Base-by-base conservation (phyloP, 2,329 filamentous ascomycete species). In the Alternaria sp. region DNA sequence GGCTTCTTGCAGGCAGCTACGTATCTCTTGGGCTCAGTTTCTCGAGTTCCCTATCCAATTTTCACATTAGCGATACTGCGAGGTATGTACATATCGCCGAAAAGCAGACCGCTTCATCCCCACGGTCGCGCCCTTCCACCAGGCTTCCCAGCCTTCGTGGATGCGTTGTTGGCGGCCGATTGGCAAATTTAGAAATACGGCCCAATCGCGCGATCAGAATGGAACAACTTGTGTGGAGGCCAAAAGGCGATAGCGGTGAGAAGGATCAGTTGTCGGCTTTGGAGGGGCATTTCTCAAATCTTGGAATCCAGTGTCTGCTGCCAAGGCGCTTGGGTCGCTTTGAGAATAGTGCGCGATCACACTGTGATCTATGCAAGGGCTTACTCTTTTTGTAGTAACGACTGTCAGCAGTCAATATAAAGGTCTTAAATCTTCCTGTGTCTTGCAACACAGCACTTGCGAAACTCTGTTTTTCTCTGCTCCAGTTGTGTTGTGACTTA, bases 11-110 rank as follows among this genome's bases (percentile, higher is more conserved):
- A 44, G 20, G 32, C 32, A 44, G 39, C 52, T 41, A 51, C 26
- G 18, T 24, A 28, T 20, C n/a, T 51, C 52, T 39, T 54, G 36
- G 11, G 39, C 39, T 44, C 47, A 26, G 24, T 14, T 34, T 28
- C 32, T 57, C 32, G 36, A 34, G 51, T 48, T 43, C 28, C 46
- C 46, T 63, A 69, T 57, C 42, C 51, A 24, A 28, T 54, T 52
- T 51, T 62, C 42, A 52, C 52, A 43, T 74, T 64, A 73, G 73
- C 66, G 63, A 64, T 51, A 59, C 59, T 66, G 60, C 53, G 54
- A 44, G 48, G 42, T 39, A 38, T 22, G 44, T 30, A 44, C 39
- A 43, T 34, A 30, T 55, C 52, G 63, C 49, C 55, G 57, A 47
- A 47, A 57, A 53, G 61, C 61, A 62, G 55, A 67, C 60, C 54